Percentiles rank a stretch among this genome's conserved stretches.
Evolutionary conservation across 176 grass and related monocot genomes (phyloP).

Genomic region (Otatea glauca): DNA sequence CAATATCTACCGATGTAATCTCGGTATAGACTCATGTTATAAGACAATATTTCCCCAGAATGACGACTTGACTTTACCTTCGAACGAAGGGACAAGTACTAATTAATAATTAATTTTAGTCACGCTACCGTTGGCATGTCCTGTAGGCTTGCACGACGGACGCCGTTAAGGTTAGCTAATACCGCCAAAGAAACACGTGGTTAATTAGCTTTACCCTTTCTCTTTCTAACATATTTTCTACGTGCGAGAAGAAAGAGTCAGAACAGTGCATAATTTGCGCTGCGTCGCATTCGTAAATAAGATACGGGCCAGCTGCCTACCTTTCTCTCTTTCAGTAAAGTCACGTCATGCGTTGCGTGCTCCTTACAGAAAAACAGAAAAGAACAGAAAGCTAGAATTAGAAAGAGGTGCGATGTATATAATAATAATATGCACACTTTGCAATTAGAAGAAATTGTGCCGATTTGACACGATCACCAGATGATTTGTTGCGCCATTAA

Average conservation of each 20-base stretch:
- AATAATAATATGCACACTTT: neutral
- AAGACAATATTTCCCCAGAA: too few species aligned
- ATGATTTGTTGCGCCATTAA: neutral
- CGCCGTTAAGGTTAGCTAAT: neutral
- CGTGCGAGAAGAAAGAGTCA: conserved; percentile 3
- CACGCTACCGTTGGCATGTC: neutral
- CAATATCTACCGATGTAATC: too few species aligned
- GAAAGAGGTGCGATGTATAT: neutral
- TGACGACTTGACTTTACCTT: too few species aligned
- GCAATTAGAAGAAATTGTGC: neutral
- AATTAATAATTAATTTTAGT: neutral
- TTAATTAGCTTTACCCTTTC: neutral
- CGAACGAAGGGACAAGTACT: too few species aligned
- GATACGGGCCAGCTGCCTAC: neutral
- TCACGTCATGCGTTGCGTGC: neutral
- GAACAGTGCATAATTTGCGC: neutral
- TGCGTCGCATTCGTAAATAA: neutral
- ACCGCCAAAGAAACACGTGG: conserved; percentile 4
- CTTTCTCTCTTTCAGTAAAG: neutral
- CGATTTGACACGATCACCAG: neutral
- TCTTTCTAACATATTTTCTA: conserved; percentile 3
- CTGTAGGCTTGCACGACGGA: neutral
- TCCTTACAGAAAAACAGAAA: neutral
- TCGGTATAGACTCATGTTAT: too few species aligned
- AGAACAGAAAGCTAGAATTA: neutral